Base-by-base conservation (phyloP, 2,329 filamentous ascomycete genomes). In the Ophiostoma sp. region DNA sequence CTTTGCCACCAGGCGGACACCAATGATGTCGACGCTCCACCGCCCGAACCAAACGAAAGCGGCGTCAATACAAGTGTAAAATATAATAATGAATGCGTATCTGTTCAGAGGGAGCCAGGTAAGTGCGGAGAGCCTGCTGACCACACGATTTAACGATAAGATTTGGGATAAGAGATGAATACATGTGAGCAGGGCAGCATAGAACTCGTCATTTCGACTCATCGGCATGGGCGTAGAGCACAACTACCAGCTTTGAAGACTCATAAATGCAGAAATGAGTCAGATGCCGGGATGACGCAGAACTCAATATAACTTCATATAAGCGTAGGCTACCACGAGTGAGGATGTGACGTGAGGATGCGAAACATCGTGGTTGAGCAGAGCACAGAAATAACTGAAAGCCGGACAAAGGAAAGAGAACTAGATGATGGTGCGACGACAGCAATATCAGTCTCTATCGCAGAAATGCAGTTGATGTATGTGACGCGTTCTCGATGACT, bases 21-120 rank as follows among this genome's bases (percentile, higher is more conserved):
- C 49, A 18, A 55, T 55, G 49, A 55, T 55, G 49, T 55, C 49
- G 49, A 18, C 49, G 49, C 49, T 55, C 49, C 49, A 55, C 49
- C 27, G 49, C 18, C 11, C 49, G 27, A 7, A 27, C 45, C 45
- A 49, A 16, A 49, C 45, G 4, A 47, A 47, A 47, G 45, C 45
- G 45, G 49, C n/a, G 18, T 8, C 49, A 27, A 27, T 27, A 8
- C 49, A 55, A 55, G 49, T 55, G 49, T n/a, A 55, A 45, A 55
- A 55, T 55, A 27, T 55, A n/a, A 52, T n/a, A n/a, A 52, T 55
- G 27, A 27, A 55, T 27, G 27, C 27, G 27, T 27, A 27, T 27
- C 27, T 27, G 27, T 27, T 27, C 27, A 27, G 27, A 27, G 27
- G 27, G 27, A 27, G 27, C 27, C 27, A 27, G 27, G 27, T 27